Conservation (phyloP, 2,329 filamentous ascomycete genomes). For the Arthrinium phaeospermum region DNA sequence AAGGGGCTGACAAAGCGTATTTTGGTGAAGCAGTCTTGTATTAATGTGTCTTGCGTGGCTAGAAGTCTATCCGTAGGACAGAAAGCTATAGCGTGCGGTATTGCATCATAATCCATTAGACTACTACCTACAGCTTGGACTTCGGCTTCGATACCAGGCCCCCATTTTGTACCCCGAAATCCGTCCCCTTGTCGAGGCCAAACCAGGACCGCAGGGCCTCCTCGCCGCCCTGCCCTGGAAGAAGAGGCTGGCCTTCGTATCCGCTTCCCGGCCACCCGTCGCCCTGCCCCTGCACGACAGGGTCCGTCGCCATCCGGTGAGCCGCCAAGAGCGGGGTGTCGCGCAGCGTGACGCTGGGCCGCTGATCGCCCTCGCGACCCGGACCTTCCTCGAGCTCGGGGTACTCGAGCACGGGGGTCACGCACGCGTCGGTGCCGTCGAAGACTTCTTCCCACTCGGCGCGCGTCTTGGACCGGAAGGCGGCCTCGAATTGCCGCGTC, state of each 20-base stretch:
- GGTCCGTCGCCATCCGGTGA: constrained; percentile 48
- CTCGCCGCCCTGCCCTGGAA: constrained; percentile 75
- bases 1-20: not conserved
- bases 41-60: not conserved
- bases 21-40: not conserved
- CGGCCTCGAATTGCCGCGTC: constrained; percentile 60
- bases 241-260: constrained; percentile 66
- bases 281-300: constrained; percentile 64
- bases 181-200: constrained; percentile 74
- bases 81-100: not conserved
- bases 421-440: constrained; percentile 90
- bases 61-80: not conserved
- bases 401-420: constrained; percentile 81
- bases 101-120: not conserved
- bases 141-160: constrained; percentile 60
- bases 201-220: constrained; percentile 73
- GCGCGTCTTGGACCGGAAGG: constrained; percentile 74
- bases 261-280: constrained; percentile 68
- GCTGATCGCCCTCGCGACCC: constrained; percentile 68
- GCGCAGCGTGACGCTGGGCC: constrained; percentile 71
- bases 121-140: constrained; percentile 49
- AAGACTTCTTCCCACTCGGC: constrained; percentile 85
- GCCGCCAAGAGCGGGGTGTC: constrained; percentile 73
- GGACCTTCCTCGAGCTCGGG: constrained; percentile 42
- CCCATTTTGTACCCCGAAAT: constrained; percentile 72